Percentiles rank a stretch among this genome's conserved stretches.
These are phyloP conservation scores for Basidiobolus meristosporus DNA, from an alignment of 371 early-diverging fungal genomes.

Conservation along the genomic window DNA sequence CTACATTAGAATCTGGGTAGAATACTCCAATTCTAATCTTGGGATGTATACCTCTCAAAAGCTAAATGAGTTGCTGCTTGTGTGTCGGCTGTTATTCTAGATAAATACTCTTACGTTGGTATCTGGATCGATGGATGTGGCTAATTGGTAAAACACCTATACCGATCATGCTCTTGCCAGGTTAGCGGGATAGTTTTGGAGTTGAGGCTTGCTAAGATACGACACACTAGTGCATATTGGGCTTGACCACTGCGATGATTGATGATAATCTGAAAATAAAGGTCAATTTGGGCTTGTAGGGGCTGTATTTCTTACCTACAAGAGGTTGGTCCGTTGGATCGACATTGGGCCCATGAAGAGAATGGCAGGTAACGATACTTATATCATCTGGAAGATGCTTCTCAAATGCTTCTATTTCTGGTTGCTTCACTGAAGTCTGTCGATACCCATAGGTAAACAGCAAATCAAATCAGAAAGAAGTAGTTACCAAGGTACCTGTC, in stretches of 20 bases:
- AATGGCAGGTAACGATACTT: slow-evolving; percentile 84
- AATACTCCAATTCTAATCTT: neutral
- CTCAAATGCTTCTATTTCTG: slow-evolving; percentile 80
- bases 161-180: slow-evolving; percentile 70
- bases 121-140: too few species aligned
- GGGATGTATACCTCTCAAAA: slow-evolving; percentile 42
- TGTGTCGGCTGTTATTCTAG: slow-evolving; percentile 81
- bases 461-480: neutral
- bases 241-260: slow-evolving; percentile 45
- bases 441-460: neutral
- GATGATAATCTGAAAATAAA: slow-evolving; percentile 35
- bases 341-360: slow-evolving; percentile 87
- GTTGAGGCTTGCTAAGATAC: slow-evolving; percentile 48
- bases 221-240: slow-evolving; percentile 29
- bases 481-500: slow-evolving; percentile 23
- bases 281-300: neutral
- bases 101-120: neutral
- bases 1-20: neutral
- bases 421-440: slow-evolving; percentile 84
- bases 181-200: slow-evolving; percentile 61
- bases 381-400: slow-evolving; percentile 70
- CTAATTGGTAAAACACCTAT: neutral
- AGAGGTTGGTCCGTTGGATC: slow-evolving; percentile 70
- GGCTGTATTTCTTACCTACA: slow-evolving; percentile 11
- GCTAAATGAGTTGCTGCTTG: slow-evolving; percentile 93